A percentile compares a stretch with the other conserved stretches of the same genome.
These are phyloP conservation scores for Grosmannia huntii DNA, from an alignment of 2,329 filamentous ascomycete species.

Conservation along the genomic window DNA sequence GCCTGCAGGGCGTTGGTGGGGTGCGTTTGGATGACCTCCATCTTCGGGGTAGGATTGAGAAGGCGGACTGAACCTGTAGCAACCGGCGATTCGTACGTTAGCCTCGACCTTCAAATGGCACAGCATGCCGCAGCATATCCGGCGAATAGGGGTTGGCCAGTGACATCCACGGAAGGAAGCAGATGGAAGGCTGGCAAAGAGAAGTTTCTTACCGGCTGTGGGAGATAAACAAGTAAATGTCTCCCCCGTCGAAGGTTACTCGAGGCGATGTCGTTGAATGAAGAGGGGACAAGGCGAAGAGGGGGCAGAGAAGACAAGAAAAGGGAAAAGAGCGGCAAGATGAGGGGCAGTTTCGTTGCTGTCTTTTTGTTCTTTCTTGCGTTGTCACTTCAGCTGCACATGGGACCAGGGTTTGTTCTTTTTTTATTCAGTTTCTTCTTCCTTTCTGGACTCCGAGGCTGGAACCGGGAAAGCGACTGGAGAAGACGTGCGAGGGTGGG, in stretches of 20 bases:
- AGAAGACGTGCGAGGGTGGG: not conserved
- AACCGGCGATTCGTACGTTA: not conserved
- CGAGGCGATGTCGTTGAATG: not conserved
- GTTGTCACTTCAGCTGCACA: not conserved
- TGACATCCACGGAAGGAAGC: not conserved
- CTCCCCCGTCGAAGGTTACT: conserved; percentile 51
- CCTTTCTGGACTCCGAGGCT: not conserved
- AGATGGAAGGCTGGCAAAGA: not conserved
- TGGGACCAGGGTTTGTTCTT: not conserved
- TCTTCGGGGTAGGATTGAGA: not conserved
- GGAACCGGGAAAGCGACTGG: not conserved
- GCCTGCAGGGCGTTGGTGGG: conserved; percentile 85
- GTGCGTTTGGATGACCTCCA: conserved; percentile 87
- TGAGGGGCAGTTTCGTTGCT: no score
- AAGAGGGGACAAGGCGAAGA: not conserved
- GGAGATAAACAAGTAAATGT: conserved; percentile 99
- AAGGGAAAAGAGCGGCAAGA: not conserved
- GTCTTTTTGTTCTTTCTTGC: not conserved
- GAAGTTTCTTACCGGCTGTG: conserved; percentile 45
- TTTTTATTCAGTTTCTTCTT: not conserved
- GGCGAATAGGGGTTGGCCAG: not conserved
- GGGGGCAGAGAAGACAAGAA: not conserved
- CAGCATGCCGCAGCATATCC: not conserved
- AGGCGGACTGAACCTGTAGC: not conserved
- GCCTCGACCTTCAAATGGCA: not conserved